phyloP scores from a whole-genome alignment of 2,329 filamentous ascomycete genomes.

The Botryotinia globosa region DNA sequence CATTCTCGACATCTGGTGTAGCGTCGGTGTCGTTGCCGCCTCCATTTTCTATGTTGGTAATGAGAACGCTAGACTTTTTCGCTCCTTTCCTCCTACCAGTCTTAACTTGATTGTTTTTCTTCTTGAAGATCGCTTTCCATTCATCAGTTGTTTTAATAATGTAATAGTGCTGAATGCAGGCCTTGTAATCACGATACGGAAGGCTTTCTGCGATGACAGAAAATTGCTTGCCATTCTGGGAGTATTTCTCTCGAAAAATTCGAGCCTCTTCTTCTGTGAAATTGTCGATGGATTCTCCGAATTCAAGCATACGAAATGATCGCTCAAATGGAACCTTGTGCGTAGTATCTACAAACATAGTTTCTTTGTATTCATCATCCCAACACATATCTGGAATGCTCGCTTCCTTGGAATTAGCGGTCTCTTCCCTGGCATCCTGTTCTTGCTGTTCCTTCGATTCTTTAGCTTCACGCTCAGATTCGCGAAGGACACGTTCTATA shows the following conservation, averaged over 20 bases:
- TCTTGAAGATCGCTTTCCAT: constrained; percentile 56
- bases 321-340: constrained; percentile 63
- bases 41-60: constrained; percentile 53
- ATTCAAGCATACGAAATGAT: constrained; percentile 68
- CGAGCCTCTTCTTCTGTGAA: constrained; percentile 70
- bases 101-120: constrained; percentile 47
- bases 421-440: constrained; percentile 63
- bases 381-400: constrained; percentile 69
- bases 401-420: constrained; percentile 74
- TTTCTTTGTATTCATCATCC: constrained; percentile 57
- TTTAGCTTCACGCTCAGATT: constrained; percentile 68
- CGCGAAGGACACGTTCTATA: constrained; percentile 67
- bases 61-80: constrained; percentile 62
- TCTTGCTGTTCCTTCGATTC: constrained; percentile 66
- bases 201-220: constrained; percentile 70
- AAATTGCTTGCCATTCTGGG: constrained; percentile 79
- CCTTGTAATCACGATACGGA: constrained; percentile 67
- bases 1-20: constrained; percentile 49
- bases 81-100: constrained; percentile 52
- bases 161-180: constrained; percentile 85
- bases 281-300: constrained; percentile 69
- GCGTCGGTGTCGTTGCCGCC: constrained; percentile 36
- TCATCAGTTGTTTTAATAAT: constrained; percentile 78
- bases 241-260: constrained; percentile 70
- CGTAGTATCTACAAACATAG: constrained; percentile 62